Conservation (phyloP, 2,329 filamentous ascomycete genomes). For the Furcasterigmium furcatum region DNA sequence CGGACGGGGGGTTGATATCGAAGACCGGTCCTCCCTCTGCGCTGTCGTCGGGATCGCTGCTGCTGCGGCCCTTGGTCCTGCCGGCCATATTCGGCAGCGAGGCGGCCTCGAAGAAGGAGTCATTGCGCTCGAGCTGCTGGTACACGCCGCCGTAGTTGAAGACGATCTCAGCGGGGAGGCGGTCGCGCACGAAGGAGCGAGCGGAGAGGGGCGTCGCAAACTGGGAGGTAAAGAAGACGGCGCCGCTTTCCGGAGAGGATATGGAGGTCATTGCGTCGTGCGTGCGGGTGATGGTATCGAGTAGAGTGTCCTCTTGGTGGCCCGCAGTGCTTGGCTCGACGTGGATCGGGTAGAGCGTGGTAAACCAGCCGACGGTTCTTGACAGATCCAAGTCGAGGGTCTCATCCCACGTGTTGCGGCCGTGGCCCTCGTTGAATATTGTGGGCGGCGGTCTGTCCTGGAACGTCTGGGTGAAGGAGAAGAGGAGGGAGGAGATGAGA, state of each 20-base stretch:
- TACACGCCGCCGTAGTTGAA: slow-evolving; percentile 47
- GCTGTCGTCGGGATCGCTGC: slow-evolving; percentile 1
- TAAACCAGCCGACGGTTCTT: slow-evolving; percentile 41
- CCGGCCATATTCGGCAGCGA: slow-evolving; percentile 15
- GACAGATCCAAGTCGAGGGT: slow-evolving; percentile 25
- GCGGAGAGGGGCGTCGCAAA: not conserved
- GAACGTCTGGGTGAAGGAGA: slow-evolving; percentile 30
- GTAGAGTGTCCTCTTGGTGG: too few species aligned
- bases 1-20: slow-evolving; percentile 1
- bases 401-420: slow-evolving; percentile 30
- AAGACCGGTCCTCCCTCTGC: slow-evolving; percentile 6
- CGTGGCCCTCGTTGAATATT: slow-evolving; percentile 37
- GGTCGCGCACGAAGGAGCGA: slow-evolving; percentile 10
- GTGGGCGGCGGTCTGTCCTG: slow-evolving; percentile 23
- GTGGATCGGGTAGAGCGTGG: slow-evolving; percentile 28
- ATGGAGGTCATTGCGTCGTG: not conserved
- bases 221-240: not conserved
- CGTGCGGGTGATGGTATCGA: not conserved
- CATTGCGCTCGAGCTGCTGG: slow-evolving; percentile 38
- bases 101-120: slow-evolving; percentile 20
- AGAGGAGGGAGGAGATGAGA: slow-evolving; percentile 26
- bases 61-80: slow-evolving; percentile 6
- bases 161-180: slow-evolving; percentile 38
- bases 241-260: not conserved
- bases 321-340: too few species aligned